Base-by-base conservation (phyloP, 352 stramenopile species). In the Phytophthora melonis region DNA sequence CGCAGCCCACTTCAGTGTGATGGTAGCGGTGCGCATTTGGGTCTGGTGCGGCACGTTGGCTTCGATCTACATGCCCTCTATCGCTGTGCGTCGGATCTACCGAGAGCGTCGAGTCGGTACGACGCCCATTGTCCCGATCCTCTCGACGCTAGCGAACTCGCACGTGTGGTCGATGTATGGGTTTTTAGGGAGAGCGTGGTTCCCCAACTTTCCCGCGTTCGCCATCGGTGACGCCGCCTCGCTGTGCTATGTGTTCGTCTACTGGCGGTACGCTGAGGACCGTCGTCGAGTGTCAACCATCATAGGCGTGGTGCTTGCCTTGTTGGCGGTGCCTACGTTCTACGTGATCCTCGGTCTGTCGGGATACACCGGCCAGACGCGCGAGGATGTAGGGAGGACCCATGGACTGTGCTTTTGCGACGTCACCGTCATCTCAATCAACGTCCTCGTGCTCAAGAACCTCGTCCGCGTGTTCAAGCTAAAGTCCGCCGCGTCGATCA, bases 381-480 rank as follows among this genome's bases (percentile, higher is more conserved):
- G 45, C 14, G 45, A 19, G 16, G 45, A 53, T 5, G 45, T 53
- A 23, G 14, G 45, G 45, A 53, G n/a, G 45, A 53, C 45, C 8
- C 45, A 53, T 23, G 45, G 45, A 53, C 45, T 53, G 16, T 53
- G 45, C 45, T 53, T 53, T 23, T 53, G 45, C 45, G 45, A 53
- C n/a, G 45, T 53, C 45, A 53, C 45, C 45, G 45, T 53, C 16
- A 11, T 23, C n/a, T 19, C 45, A 6, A 53, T 23, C 16, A 53
- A 23, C 18, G 8, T 23, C 45, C 16, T 53, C n/a, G n/a, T 23
- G 45, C n/a, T 53, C 16, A 53, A 53, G n/a, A 53, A 19, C 45
- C 45, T 53, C 45, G 18, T 53, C 45, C 45, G n/a, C n/a, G 45
- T 23, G 5, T 53, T 53, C 45, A 53, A 53, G 45, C 45, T 27